Evolutionary conservation across 495 filamentous ascomycete species (phyloP).

Genomic region (Lophiostoma macrostomum): DNA sequence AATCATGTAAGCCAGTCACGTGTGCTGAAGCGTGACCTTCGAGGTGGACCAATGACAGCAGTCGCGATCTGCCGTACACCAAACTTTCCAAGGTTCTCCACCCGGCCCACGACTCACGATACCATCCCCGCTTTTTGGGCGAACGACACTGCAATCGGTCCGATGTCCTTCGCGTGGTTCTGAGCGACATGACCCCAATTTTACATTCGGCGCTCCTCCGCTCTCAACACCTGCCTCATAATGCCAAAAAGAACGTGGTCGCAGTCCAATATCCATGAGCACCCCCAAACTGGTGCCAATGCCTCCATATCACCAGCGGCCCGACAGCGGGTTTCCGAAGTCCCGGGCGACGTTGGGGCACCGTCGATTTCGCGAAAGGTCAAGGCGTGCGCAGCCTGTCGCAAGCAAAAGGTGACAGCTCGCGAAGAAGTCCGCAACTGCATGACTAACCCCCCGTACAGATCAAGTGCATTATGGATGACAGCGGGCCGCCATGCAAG

Average conservation of each 20-base stretch:
- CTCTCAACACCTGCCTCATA: background rate
- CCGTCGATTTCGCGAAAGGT: conserved; percentile 57
- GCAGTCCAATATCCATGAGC: conserved; percentile 9
- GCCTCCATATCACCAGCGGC: conserved; percentile 3
- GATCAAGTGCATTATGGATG: conserved; percentile 52
- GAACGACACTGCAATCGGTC: no score
- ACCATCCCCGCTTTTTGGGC: no score
- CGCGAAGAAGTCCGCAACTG: background rate
- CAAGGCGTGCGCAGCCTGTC: conserved; percentile 55
- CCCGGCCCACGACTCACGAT: no score
- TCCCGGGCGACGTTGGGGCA: background rate
- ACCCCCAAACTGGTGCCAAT: background rate
- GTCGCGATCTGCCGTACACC: no score
- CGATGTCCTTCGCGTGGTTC: no score
- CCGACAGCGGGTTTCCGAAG: background rate
- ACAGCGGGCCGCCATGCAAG: conserved; percentile 47
- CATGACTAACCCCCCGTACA: conserved; percentile 15
- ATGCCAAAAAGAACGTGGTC: conserved; percentile 27
- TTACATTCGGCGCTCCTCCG: no score
- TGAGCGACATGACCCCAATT: no score
- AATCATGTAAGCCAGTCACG: no score
- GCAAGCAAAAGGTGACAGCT: conserved; percentile 50
- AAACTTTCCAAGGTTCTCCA: no score
- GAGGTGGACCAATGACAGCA: no score
- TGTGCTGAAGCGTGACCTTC: no score